These are phyloP conservation scores for Chamaecyparis obtusa DNA, from an alignment of 75 land plant genomes.

Conservation along the genomic window DNA sequence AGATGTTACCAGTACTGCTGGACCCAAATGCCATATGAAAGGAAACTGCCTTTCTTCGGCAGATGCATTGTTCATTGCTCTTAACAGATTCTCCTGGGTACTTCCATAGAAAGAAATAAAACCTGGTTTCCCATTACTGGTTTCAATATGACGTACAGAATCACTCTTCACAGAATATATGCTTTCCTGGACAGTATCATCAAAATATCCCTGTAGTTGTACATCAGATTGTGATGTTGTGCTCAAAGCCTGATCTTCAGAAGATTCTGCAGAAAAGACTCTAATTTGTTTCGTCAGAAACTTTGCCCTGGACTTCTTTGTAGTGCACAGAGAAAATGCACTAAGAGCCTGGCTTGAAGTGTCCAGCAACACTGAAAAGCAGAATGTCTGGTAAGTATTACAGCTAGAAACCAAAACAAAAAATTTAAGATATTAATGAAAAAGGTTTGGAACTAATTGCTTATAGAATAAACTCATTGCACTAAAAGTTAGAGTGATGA, in stretches of 20 bases:
- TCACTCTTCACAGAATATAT: background rate
- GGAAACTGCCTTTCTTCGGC: constrained; percentile 20
- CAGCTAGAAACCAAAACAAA: background rate
- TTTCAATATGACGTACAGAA: constrained; percentile 13
- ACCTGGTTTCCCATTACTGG: constrained; percentile 49
- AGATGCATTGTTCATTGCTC: constrained; percentile 5
- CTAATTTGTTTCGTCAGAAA: constrained; percentile 14
- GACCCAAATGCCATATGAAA: constrained; percentile 74
- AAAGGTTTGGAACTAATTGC: background rate
- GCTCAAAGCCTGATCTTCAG: constrained; percentile 22
- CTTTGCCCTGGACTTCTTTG: constrained; percentile 6
- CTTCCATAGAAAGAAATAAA: constrained; percentile 52
- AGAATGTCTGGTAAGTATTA: background rate
- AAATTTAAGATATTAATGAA: background rate
- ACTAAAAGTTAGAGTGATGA: background rate
- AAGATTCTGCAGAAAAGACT: constrained; percentile 23
- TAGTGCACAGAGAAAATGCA: background rate
- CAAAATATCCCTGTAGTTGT: constrained; percentile 16
- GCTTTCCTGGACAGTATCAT: constrained; percentile 19
- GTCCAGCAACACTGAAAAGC: background rate
- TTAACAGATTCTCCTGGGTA: constrained; percentile 20
- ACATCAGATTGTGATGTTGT: constrained; percentile 16
- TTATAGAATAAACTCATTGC: background rate
- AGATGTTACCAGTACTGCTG: constrained; percentile 69
- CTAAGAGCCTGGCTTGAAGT: background rate